Conservation (phyloP, 805 yeast species). For the Kluyveromyces wickerhamii region DNA sequence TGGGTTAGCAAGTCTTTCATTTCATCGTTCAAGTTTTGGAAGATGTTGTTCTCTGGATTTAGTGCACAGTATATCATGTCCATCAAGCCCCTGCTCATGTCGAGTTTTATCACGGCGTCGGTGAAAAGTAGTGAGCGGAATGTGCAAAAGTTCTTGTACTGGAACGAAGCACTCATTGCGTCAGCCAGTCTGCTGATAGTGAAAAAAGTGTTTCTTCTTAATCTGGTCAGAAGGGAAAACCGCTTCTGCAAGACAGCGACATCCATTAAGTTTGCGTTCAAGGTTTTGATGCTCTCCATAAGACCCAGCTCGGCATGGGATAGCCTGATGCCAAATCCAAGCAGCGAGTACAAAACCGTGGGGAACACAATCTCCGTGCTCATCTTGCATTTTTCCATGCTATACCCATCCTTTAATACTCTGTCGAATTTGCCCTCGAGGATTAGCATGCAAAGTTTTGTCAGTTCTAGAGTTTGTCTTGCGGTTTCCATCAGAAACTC, state of each 20-base stretch:
- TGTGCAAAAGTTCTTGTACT: conserved; percentile 4
- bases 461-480: conserved; percentile 1
- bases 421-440: conserved; percentile 3
- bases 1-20: conserved; percentile 4
- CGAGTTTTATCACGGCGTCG: conserved; percentile 3
- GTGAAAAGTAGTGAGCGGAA: conserved; percentile 3
- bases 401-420: conserved; percentile 1
- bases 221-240: neutral
- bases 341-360: conserved; percentile 3
- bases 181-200: conserved; percentile 1
- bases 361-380: conserved; percentile 4
- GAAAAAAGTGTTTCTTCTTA: neutral
- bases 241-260: neutral
- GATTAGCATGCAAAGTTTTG: conserved; percentile 1
- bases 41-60: neutral
- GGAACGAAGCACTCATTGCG: conserved; percentile 2
- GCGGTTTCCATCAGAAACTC: conserved; percentile 1
- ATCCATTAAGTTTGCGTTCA: neutral
- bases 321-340: neutral
- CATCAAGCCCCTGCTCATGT: neutral
- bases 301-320: conserved; percentile 2
- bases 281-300: neutral
- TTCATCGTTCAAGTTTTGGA: neutral
- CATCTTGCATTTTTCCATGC: neutral
- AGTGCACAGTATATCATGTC: conserved; percentile 1